These are phyloP conservation scores for Excoecaria cochinchinensis DNA, from an alignment of 345 rosid species.

Conservation along the genomic window DNA sequence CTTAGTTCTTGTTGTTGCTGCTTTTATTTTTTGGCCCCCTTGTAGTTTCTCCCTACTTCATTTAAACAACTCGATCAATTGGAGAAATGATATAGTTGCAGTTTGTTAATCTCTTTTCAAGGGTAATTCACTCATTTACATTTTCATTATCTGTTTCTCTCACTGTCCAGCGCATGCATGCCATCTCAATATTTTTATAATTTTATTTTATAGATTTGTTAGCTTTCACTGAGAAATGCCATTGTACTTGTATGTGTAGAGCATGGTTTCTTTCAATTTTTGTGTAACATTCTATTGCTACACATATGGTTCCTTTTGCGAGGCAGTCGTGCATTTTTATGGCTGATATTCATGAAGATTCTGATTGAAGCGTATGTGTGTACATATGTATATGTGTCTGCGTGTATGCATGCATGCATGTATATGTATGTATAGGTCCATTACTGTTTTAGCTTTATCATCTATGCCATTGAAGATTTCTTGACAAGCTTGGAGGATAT, in stretches of 20 bases:
- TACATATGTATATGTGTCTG: too few relatives aligned
- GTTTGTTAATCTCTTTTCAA: neutral
- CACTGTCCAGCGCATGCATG: neutral
- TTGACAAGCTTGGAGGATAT: constrained; percentile 2
- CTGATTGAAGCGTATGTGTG: neutral
- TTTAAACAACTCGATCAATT: neutral
- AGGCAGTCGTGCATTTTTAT: too few relatives aligned
- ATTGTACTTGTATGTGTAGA: neutral
- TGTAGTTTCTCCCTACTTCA: neutral
- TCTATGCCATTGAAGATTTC: too few relatives aligned
- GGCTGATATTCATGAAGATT: neutral
- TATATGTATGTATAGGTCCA: too few relatives aligned
- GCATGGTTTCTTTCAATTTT: neutral
- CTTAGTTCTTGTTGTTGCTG: neutral
- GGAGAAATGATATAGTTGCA: neutral
- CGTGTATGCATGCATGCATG: too few relatives aligned
- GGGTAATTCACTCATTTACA: neutral
- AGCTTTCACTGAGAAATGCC: neutral
- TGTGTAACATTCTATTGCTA: neutral
- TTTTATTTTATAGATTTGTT: neutral
- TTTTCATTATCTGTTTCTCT: neutral
- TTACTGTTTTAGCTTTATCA: too few relatives aligned
- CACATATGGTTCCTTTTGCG: neutral
- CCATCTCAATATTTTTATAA: neutral
- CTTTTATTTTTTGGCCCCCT: too few relatives aligned